Evolutionary conservation across 2,329 filamentous ascomycete genomes (phyloP).

Genomic region (Clonostachys rosea): DNA sequence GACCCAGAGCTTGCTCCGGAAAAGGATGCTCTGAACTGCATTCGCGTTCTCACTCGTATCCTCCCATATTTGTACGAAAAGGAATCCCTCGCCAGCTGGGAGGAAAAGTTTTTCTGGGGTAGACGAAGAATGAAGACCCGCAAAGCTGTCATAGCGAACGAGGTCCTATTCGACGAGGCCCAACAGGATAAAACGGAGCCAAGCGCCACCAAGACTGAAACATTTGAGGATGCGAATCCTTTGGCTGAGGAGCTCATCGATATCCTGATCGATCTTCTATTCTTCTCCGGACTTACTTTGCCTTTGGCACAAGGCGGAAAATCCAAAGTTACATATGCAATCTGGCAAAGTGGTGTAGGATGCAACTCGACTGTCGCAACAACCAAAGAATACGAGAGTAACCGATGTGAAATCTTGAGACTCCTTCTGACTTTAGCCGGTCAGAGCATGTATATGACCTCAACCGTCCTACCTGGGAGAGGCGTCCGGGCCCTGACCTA

Average conservation of each 20-base stretch:
- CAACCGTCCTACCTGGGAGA: conserved; percentile 72
- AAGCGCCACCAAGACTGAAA: conserved; percentile 17
- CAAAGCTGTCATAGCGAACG: conserved; percentile 59
- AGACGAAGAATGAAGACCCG: conserved; percentile 67
- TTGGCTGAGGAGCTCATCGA: conserved; percentile 91
- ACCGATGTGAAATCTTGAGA: conserved; percentile 84
- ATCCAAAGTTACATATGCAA: conserved; percentile 82
- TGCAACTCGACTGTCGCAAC: conserved; percentile 86
- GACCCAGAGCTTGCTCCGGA: conserved; percentile 81
- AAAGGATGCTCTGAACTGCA: conserved; percentile 88
- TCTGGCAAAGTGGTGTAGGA: conserved; percentile 97
- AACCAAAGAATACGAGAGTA: conserved; percentile 89
- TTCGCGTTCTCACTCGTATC: conserved; percentile 83
- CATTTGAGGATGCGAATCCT: conserved; percentile 77
- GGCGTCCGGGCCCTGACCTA: conserved; percentile 85
- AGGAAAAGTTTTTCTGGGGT: conserved; percentile 91
- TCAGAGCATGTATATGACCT: conserved; percentile 89
- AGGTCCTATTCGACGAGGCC: conserved; percentile 81
- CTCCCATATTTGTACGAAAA: conserved; percentile 91
- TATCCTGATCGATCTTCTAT: conserved; percentile 81
- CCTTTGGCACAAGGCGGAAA: conserved; percentile 67
- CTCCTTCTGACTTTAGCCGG: conserved; percentile 81
- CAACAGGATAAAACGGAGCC: conserved; percentile 46
- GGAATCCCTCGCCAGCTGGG: conserved; percentile 78
- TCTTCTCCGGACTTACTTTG: conserved; percentile 86